phyloP scores from a whole-genome alignment of 805 yeast genomes.

The Yarrowia sp. region DNA sequence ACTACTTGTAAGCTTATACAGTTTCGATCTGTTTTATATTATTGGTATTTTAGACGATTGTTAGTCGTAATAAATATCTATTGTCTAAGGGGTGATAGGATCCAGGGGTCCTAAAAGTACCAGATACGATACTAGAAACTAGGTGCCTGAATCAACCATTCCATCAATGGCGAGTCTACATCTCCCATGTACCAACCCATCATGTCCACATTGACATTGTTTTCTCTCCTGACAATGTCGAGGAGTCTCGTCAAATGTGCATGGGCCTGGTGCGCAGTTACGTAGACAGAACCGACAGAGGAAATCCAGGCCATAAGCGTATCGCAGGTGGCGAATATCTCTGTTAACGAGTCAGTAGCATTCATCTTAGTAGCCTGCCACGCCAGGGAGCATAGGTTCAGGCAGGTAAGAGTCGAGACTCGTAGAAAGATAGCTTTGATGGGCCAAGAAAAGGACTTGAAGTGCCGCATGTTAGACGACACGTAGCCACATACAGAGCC shows the following conservation, averaged over 20 bases:
- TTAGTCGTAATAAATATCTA: neutral
- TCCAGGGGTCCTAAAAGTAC: neutral
- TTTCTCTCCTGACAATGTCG: slow-evolving; percentile 5
- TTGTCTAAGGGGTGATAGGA: neutral
- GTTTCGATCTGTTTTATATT: neutral
- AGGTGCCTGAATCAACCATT: slow-evolving; percentile 20
- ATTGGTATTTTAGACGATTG: neutral
- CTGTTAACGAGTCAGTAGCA: neutral
- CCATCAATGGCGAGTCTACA: slow-evolving; percentile 3
- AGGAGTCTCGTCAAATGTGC: neutral
- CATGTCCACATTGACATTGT: slow-evolving; percentile 7
- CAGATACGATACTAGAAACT: neutral
- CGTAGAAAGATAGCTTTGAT: slow-evolving; percentile 3
- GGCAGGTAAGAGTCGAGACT: neutral
- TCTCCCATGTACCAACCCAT: slow-evolving; percentile 5
- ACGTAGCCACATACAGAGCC: slow-evolving; percentile 1
- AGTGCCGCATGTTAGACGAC: slow-evolving; percentile 16
- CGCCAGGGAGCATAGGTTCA: neutral
- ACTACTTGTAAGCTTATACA: neutral
- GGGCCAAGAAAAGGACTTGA: slow-evolving; percentile 19
- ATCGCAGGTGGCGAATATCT: slow-evolving; percentile 5
- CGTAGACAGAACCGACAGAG: slow-evolving; percentile 2
- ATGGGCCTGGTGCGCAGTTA: slow-evolving; percentile 4
- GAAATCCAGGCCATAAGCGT: slow-evolving; percentile 1
- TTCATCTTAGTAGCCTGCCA: slow-evolving; percentile 8